Evolutionary conservation across 805 yeast genomes (phyloP).

Genomic region (Cyberlindnera xishuangbannaensis): DNA sequence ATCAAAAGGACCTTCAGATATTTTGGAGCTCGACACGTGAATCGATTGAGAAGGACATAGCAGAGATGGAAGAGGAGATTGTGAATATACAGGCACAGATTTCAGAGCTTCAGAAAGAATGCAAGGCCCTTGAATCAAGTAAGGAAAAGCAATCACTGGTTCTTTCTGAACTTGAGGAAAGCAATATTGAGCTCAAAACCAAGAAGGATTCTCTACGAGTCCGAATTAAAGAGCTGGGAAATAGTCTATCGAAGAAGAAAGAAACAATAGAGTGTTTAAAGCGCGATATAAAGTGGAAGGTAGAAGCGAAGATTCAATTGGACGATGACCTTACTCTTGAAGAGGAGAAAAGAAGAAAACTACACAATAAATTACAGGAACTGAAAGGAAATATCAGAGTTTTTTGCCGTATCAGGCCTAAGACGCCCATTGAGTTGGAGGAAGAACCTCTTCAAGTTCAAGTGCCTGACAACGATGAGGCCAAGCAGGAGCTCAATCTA

Average conservation of each 20-base stretch:
- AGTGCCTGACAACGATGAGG: constrained; percentile 27
- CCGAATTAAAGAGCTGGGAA: constrained; percentile 1
- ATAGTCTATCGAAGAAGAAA: too few species aligned
- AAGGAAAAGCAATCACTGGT: too few species aligned
- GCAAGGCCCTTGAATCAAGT: too few species aligned
- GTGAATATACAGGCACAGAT: too few species aligned
- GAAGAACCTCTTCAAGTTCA: constrained; percentile 27
- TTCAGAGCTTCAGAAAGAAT: too few species aligned
- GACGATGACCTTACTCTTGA: constrained; percentile 37
- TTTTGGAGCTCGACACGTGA: too few species aligned
- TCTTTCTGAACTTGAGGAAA: not conserved
- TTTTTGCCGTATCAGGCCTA: constrained; percentile 79
- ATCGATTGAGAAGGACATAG: too few species aligned
- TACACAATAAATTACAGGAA: constrained; percentile 77
- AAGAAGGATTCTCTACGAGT: not conserved
- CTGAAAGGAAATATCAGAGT: constrained; percentile 90
- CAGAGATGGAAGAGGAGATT: too few species aligned
- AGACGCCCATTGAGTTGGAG: constrained; percentile 22
- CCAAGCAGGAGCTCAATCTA: constrained; percentile 21
- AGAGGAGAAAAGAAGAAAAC: constrained; percentile 51
- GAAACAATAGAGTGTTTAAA: constrained; percentile 16
- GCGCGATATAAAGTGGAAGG: constrained; percentile 24
- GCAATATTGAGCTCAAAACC: constrained; percentile 6
- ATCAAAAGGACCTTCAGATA: too few species aligned
- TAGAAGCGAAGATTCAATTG: constrained; percentile 25